Percentiles rank a stretch among this genome's conserved stretches.
Evolutionary conservation across 2,329 filamentous ascomycete species (phyloP).

Genomic region (Neobulgaria alba): DNA sequence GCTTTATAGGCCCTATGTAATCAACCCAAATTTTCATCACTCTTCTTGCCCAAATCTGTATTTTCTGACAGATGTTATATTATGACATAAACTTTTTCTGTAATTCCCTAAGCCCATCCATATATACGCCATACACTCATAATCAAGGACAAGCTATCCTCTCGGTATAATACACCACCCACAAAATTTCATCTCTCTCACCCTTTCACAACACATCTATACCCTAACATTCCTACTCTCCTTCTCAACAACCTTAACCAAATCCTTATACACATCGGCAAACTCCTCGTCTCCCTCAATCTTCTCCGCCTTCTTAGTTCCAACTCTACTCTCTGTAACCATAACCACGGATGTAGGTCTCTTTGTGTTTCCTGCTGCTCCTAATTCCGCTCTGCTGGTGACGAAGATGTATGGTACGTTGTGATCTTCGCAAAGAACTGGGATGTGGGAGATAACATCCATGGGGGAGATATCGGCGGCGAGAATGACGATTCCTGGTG

Average conservation of each 20-base stretch:
- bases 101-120: too few species aligned
- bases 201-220: conserved; percentile 13
- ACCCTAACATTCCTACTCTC: conserved; percentile 43
- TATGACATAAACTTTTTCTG: too few species aligned
- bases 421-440: conserved; percentile 96
- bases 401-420: conserved; percentile 96
- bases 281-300: conserved; percentile 49
- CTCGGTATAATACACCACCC: too few species aligned
- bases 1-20: too few species aligned
- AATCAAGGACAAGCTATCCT: too few species aligned
- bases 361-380: conserved; percentile 90
- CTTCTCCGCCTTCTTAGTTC: conserved; percentile 32
- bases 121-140: too few species aligned
- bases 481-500: conserved; percentile 75
- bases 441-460: conserved; percentile 97
- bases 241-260: conserved; percentile 59
- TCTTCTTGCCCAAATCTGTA: too few species aligned
- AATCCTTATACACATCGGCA: conserved; percentile 52
- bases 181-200: too few species aligned
- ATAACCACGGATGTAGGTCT: conserved; percentile 94
- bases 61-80: too few species aligned
- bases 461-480: conserved; percentile 96
- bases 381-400: conserved; percentile 83
- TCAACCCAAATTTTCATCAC: too few species aligned
- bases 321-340: conserved; percentile 53